Evolutionary conservation across 2,329 filamentous ascomycete genomes (phyloP).

Genomic region (Ceratocystis colombiana): DNA sequence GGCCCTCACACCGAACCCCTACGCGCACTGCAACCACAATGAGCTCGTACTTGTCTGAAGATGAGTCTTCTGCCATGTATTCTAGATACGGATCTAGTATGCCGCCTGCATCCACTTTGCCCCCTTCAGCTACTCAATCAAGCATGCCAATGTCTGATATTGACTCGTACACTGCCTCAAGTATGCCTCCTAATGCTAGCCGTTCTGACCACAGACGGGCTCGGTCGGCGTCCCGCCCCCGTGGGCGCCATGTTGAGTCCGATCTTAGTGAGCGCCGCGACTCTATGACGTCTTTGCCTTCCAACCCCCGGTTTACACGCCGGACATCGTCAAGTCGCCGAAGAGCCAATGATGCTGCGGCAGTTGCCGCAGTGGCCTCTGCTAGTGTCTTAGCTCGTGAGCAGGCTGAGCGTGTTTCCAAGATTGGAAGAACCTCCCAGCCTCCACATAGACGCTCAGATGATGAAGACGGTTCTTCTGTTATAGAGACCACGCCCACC

Average conservation of each 20-base stretch:
- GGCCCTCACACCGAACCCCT: constrained; percentile 26
- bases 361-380: constrained; percentile 40
- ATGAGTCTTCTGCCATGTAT: constrained; percentile 13
- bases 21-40: constrained; percentile 18
- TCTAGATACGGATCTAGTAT: constrained; percentile 7
- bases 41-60: constrained; percentile 18
- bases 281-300: constrained; percentile 22
- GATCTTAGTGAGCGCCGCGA: constrained; percentile 20
- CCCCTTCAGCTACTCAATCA: constrained; percentile 15
- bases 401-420: constrained; percentile 32
- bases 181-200: constrained; percentile 19
- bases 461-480: constrained; percentile 28
- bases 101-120: constrained; percentile 7
- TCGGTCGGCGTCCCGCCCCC: constrained; percentile 17
- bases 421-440: constrained; percentile 22
- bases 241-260: constrained; percentile 21
- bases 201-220: constrained; percentile 14
- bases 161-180: constrained; percentile 16
- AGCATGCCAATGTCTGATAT: constrained; percentile 20
- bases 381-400: constrained; percentile 41
- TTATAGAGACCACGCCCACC: constrained; percentile 36
- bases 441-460: constrained; percentile 23
- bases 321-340: constrained; percentile 41
- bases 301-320: constrained; percentile 30
- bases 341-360: constrained; percentile 38